These are phyloP conservation scores for Calonectria multiphialidica DNA, from an alignment of 2,329 filamentous ascomycete species.

Conservation along the genomic window DNA sequence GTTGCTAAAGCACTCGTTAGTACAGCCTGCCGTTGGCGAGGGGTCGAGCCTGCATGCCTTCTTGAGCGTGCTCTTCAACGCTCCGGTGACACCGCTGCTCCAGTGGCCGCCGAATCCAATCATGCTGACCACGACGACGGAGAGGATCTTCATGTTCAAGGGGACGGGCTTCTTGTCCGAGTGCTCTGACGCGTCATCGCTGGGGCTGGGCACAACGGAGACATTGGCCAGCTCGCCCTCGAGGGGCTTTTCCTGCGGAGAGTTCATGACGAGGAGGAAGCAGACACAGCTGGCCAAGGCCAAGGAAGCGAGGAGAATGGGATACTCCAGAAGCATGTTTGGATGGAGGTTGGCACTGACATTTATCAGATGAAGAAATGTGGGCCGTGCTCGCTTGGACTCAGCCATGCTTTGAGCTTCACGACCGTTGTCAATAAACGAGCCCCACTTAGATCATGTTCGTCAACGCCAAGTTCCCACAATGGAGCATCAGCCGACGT, in stretches of 20 bases:
- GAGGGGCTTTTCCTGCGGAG: slow-evolving; percentile 12
- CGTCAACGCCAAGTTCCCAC: background rate
- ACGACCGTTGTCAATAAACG: slow-evolving; percentile 7
- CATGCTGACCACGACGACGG: slow-evolving; percentile 63
- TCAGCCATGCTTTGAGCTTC: background rate
- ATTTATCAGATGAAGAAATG: slow-evolving; percentile 12
- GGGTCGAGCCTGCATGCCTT: slow-evolving; percentile 50
- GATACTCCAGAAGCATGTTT: background rate
- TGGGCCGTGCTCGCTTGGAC: slow-evolving; percentile 1
- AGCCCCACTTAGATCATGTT: background rate
- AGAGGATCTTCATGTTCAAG: slow-evolving; percentile 45
- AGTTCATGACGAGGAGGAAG: slow-evolving; percentile 13
- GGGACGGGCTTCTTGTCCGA: slow-evolving; percentile 41
- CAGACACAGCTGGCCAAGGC: background rate
- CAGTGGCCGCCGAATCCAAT: slow-evolving; percentile 72
- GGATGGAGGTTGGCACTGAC: slow-evolving; percentile 2
- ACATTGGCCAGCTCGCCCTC: slow-evolving; percentile 15
- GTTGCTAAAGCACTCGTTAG: slow-evolving; percentile 49
- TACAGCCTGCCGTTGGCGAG: background rate
- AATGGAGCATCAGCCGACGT: background rate
- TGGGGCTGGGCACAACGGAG: slow-evolving; percentile 18
- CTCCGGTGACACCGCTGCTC: slow-evolving; percentile 70
- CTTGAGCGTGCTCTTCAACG: slow-evolving; percentile 72
- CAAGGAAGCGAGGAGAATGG: background rate
- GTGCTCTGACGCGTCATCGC: slow-evolving; percentile 30